Conservation (phyloP, 306 rosid genomes). For the Ochetophila trinervis region DNA sequence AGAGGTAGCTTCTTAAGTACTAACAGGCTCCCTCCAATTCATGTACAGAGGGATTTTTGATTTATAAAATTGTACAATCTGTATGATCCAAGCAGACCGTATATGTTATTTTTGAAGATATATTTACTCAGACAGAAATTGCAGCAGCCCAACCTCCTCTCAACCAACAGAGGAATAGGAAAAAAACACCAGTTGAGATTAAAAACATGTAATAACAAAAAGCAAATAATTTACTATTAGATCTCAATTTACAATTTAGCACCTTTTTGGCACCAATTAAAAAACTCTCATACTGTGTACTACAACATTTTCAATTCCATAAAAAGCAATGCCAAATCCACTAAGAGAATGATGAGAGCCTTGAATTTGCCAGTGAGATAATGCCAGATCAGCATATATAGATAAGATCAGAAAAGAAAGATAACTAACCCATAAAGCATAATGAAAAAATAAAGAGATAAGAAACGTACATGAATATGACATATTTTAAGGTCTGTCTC, state of each 20-base stretch:
- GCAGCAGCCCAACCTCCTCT: too few relatives aligned
- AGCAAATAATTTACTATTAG: too few relatives aligned
- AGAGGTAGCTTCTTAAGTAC: conserved; percentile 21
- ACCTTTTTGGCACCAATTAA: too few relatives aligned
- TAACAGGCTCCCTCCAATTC: conserved; percentile 25
- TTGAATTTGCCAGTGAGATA: conserved; percentile 1
- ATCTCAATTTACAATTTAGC: too few relatives aligned
- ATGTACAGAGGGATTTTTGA: conserved; percentile 18
- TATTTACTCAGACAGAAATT: too few relatives aligned
- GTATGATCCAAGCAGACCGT: neutral
- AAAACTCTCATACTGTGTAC: neutral
- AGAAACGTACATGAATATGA: conserved; percentile 10
- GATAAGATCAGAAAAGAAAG: neutral
- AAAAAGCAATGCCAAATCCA: neutral
- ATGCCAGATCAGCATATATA: neutral
- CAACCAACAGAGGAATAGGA: too few relatives aligned
- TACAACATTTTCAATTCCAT: too few relatives aligned
- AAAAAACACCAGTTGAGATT: too few relatives aligned
- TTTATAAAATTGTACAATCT: neutral
- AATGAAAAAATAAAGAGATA: neutral
- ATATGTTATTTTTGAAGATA: too few relatives aligned
- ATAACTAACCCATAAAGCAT: neutral
- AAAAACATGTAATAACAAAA: too few relatives aligned
- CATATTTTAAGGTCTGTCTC: neutral
- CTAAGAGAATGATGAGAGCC: neutral